Evolutionary conservation across 2,329 filamentous ascomycete species (phyloP), one percentile per base, ranked within the genome.

Genomic region (Ciborinia camelliae): DNA sequence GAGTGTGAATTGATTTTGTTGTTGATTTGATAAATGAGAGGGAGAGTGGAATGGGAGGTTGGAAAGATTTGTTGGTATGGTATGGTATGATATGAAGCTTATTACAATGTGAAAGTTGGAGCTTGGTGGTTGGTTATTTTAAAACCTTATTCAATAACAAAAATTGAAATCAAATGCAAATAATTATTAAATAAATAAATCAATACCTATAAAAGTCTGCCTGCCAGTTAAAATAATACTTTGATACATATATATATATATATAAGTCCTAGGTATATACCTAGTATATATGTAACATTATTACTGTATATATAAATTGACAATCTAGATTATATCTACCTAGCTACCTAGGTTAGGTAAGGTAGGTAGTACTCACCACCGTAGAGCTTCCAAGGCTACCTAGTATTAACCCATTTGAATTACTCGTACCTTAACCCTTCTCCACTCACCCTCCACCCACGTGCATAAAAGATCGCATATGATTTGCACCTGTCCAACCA

Each of bases 1-100:
- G 73, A 37, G 41, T 63, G 61, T n/a, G 47, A 47, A 39, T 55
- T 63, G 54, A n/a, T 23, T 45, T 51, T 32, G 23, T 26, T 52
- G 32, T 63, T 30, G 35, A 26, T 58, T 37, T 32, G 30, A 28
- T n/a, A 15, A 18, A 58, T 10, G 26, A 23, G 15, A 58, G n/a
- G n/a, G n/a, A 58, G 51, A 28, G n/a, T 26, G 62, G 30, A 53
- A 45, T 28, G 30, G 41, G 26, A 65, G 28, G 39, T 65, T 28
- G 48, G n/a, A 47, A 53, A n/a, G 62, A 63, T 57, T 57, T 18
- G n/a, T 39, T n/a, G n/a, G n/a, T n/a, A n/a, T n/a, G n/a, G n/a
- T n/a, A n/a, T n/a, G n/a, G n/a, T n/a, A n/a, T n/a, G n/a, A 30
- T 39, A 30, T 47, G 41, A 43, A 37, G 59, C 35, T 58, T 54